Evolutionary conservation across 306 rosid genomes (phyloP).

Genomic region (Quercus wislizeni): DNA sequence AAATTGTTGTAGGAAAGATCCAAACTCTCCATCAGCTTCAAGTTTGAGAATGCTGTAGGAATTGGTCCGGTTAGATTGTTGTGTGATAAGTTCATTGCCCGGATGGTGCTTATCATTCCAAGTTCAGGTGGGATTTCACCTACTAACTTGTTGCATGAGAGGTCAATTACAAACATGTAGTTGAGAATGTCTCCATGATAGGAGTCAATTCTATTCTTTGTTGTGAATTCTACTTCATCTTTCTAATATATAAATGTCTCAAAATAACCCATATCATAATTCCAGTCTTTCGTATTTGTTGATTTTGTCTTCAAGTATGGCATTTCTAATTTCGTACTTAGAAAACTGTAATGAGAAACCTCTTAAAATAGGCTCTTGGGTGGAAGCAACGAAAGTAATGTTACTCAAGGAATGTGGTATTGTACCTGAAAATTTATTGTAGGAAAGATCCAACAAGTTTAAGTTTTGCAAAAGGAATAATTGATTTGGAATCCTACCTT

Average conservation of each 20-base stretch:
- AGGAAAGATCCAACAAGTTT: background rate
- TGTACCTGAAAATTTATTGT: background rate
- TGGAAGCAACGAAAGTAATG: background rate
- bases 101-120: background rate
- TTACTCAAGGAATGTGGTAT: background rate
- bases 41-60: background rate
- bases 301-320: background rate
- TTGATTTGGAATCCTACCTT: background rate
- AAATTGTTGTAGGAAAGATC: constrained; percentile 6
- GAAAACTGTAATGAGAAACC: too few species aligned
- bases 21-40: background rate
- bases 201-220: background rate
- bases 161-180: background rate
- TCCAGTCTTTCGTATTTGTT: too few species aligned
- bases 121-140: background rate
- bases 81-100: background rate
- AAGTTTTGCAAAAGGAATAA: background rate
- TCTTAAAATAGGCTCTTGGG: background rate
- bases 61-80: background rate
- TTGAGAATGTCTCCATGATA: background rate
- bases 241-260: fast-evolving
- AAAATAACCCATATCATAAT: too few species aligned
- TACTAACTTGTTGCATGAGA: background rate
- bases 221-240: background rate
- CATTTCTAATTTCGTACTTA: too few species aligned